Percentiles rank a stretch among this genome's conserved stretches.
phyloP scores from a whole-genome alignment of 108 stramenopile genomes.

The Parietichytrium sp. region DNA sequence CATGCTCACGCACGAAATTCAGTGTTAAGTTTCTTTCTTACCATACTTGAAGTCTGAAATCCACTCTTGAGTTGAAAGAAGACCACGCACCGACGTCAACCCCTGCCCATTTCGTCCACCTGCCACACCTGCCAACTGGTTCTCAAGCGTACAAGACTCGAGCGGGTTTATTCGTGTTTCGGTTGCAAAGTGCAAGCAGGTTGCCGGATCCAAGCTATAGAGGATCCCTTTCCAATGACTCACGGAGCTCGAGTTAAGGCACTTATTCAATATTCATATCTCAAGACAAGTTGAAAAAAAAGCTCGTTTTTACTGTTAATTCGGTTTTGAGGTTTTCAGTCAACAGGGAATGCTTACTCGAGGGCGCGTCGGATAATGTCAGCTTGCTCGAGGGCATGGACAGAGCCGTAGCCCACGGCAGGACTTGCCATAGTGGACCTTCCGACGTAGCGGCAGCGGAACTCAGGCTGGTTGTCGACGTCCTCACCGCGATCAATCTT shows the following conservation, averaged over 20 bases:
- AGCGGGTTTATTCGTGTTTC: background rate
- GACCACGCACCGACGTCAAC: too few relatives aligned
- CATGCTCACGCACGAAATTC: background rate
- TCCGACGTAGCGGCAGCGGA: constrained; percentile 86
- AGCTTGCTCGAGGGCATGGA: constrained; percentile 79
- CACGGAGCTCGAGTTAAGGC: background rate
- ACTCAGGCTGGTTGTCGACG: constrained; percentile 72
- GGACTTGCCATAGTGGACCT: constrained; percentile 87
- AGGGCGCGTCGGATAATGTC: constrained; percentile 80
- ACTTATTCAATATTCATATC: background rate
- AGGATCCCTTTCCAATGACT: background rate
- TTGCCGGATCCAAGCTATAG: background rate
- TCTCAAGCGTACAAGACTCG: too few relatives aligned
- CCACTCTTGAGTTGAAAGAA: background rate
- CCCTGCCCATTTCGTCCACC: too few relatives aligned
- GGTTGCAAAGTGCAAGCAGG: background rate
- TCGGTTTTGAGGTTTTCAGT: background rate
- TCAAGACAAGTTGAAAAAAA: background rate
- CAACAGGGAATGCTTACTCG: constrained; percentile 51
- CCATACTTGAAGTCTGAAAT: background rate
- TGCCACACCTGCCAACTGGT: too few relatives aligned
- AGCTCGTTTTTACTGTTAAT: background rate
- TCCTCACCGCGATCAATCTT: background rate
- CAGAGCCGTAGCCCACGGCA: constrained; percentile 86
- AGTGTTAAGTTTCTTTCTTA: background rate